phyloP scores from a whole-genome alignment of 1,284 basidiomycete species.

The Meripilus lineatus region DNA sequence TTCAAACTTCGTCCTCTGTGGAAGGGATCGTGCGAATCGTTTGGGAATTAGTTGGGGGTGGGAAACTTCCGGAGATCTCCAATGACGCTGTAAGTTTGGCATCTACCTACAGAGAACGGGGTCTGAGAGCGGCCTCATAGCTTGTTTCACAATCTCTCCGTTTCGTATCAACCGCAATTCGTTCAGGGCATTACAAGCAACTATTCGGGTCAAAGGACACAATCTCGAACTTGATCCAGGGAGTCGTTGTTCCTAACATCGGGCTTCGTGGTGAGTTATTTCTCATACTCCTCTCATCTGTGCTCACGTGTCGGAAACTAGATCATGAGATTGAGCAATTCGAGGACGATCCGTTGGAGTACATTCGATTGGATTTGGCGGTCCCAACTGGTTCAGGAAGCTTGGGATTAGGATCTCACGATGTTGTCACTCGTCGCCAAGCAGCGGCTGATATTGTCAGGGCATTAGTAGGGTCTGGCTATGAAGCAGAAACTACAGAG shows the following conservation, averaged over 20 bases:
- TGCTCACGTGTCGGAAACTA: constrained; percentile 10
- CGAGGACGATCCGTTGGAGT: constrained; percentile 96
- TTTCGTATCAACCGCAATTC: constrained; percentile 92
- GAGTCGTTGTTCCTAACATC: constrained; percentile 94
- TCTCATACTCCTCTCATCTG: not conserved
- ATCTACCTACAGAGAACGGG: not conserved
- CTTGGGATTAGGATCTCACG: constrained; percentile 31
- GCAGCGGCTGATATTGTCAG: constrained; percentile 92
- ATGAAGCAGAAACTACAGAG: constrained; percentile 79
- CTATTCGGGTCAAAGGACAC: constrained; percentile 74
- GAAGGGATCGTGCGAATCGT: constrained; percentile 86
- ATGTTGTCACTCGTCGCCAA: constrained; percentile 79
- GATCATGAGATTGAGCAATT: constrained; percentile 95
- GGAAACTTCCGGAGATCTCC: constrained; percentile 62
- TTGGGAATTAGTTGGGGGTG: constrained; percentile 83
- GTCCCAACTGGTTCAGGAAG: constrained; percentile 46
- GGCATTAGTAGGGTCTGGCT: constrained; percentile 75
- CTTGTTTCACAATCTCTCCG: constrained; percentile 91
- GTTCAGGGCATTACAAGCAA: constrained; percentile 71
- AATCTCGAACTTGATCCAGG: constrained; percentile 80
- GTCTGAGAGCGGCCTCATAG: constrained; percentile 30
- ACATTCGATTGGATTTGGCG: constrained; percentile 84
- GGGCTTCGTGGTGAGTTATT: constrained; percentile 54
- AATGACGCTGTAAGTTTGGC: constrained; percentile 70
- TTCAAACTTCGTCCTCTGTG: constrained; percentile 66